Evolutionary conservation across 345 rosid species (phyloP), one percentile per base, ranked within the genome.

Genomic region (Iberis pinnata): DNA sequence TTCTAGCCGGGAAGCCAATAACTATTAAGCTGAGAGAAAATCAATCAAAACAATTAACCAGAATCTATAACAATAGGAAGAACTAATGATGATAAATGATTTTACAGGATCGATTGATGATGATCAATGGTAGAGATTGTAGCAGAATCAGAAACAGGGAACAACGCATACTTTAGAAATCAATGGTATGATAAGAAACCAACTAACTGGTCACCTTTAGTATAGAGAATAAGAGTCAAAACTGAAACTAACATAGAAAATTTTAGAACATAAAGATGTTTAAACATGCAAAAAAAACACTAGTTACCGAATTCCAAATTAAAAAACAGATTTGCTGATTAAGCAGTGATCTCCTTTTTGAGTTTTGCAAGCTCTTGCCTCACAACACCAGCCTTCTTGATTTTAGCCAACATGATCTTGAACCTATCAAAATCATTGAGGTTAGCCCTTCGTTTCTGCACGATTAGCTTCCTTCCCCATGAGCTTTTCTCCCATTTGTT

Each of bases 341-440:
- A 67, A 4, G 71, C 71, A 59, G 65, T 59, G 27, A n/a, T 69
- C 67, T 66, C 79, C 61, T 72, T 78, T 45, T 72, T 78, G 56
- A 78, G 73, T 56, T 78, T 78, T 0, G 79, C 73, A 54, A 78
- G 74, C 67, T 75, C 82, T 57, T 78, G 79, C 77, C 77, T 69
- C 6, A 78, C 68, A 42, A 75, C 64, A 56, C 77, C 82, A 38
- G 73, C 75, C 37, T 66, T 78, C 82, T 85, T 85, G 63, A 82
- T 82, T 64, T 76, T 80, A 6, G 95, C 89, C 72, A 85, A 61
- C 95, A 85, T 82, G 56, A 85, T 48, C 81, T 82, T 85, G 76
- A 85, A 82, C 80, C 95, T 72, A 36, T 82, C 95, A 25, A 85
- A 85, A 44, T 85, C 95, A 54, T 80, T 85, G 38, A 85, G 82